Conservation (phyloP, 768 basidiomycete species). For the Exsudoporus frostii region DNA sequence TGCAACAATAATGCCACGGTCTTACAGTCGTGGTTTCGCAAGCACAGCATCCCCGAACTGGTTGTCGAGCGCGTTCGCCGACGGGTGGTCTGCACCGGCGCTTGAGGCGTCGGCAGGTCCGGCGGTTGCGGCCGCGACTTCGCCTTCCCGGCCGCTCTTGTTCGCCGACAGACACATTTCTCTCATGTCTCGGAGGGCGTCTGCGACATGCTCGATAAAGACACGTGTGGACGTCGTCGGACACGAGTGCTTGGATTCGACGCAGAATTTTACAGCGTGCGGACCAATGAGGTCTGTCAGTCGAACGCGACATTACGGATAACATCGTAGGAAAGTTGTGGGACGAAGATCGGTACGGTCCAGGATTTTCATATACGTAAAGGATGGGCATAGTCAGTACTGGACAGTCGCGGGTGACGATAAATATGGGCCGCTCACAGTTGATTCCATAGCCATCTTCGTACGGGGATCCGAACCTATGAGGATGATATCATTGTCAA, state of each 20-base stretch:
- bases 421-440: conserved; percentile 48
- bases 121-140: background rate
- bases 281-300: conserved; percentile 74
- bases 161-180: conserved; percentile 38
- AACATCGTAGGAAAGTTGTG: background rate
- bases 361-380: background rate
- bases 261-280: conserved; percentile 82
- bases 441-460: conserved; percentile 92
- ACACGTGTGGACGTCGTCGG: conserved; percentile 62
- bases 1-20: background rate
- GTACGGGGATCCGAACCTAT: conserved; percentile 74
- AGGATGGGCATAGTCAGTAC: background rate
- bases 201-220: conserved; percentile 61
- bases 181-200: conserved; percentile 70
- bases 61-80: background rate
- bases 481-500: conserved; percentile 1
- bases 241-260: conserved; percentile 83
- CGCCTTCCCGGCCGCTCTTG: conserved; percentile 7
- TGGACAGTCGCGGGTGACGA: background rate
- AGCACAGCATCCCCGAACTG: conserved; percentile 2
- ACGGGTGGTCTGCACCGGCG: background rate
- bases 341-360: background rate
- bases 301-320: background rate
- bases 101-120: background rate
- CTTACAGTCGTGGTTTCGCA: conserved; percentile 19